These are phyloP conservation scores for Pseudogymnoascus sp. DNA, from an alignment of 2,329 filamentous ascomycete genomes.

Conservation along the genomic window DNA sequence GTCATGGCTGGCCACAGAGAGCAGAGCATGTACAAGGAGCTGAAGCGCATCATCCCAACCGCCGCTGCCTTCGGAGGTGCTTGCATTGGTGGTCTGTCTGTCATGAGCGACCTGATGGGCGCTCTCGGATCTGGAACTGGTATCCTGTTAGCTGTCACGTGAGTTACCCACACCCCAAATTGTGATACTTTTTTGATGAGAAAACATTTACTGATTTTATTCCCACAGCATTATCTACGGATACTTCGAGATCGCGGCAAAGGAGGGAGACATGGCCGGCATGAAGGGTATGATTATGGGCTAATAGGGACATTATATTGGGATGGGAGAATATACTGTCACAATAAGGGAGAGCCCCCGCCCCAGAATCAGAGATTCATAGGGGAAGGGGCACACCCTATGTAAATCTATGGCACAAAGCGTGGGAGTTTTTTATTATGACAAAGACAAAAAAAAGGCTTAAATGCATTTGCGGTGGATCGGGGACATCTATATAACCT, in stretches of 20 bases:
- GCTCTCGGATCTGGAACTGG: constrained; percentile 94
- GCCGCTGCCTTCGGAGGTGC: constrained; percentile 97
- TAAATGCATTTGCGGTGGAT: constrained; percentile 8
- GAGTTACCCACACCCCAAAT: constrained; percentile 41
- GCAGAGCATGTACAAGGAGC: constrained; percentile 99
- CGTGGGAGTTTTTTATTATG: constrained; percentile 9
- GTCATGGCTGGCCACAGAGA: constrained; percentile 99
- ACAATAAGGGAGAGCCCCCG: not conserved
- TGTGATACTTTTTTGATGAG: not conserved
- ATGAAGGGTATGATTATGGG: constrained; percentile 69
- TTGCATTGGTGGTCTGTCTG: constrained; percentile 95
- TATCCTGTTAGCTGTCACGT: constrained; percentile 97
- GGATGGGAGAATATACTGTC: constrained; percentile 11
- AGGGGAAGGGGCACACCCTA: not conserved
- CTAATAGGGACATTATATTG: constrained; percentile 32
- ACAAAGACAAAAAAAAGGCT: constrained; percentile 2
- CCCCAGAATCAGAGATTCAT: not conserved
- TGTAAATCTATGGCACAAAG: constrained; percentile 10
- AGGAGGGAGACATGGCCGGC: constrained; percentile 89
- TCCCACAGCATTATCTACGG: constrained; percentile 83
- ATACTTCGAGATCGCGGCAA: constrained; percentile 98
- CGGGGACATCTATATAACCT: constrained; percentile 3
- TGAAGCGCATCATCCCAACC: constrained; percentile 98
- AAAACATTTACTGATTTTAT: constrained; percentile 31
- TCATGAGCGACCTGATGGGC: constrained; percentile 89